phyloP scores from a whole-genome alignment of 148 eudicot species.

The Rhododendron ferrugineum region DNA sequence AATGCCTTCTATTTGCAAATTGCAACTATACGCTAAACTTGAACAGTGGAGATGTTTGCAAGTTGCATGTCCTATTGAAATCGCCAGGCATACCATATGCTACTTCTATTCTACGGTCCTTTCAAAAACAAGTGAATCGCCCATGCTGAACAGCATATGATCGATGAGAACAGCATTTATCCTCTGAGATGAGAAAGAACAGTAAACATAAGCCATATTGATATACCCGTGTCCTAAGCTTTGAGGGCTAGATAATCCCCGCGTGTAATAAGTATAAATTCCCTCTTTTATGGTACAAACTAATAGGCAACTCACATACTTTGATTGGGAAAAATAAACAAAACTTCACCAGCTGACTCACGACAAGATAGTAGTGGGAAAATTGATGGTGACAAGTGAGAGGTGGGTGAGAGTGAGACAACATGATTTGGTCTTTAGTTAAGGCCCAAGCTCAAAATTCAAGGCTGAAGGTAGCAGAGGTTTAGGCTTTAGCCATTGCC shows the following conservation, averaged over 20 bases:
- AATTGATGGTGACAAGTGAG: not conserved
- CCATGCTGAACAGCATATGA: not conserved
- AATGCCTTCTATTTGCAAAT: not conserved
- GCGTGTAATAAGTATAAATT: not conserved
- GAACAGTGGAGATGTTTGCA: not conserved
- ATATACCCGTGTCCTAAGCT: not conserved
- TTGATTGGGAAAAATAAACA: not conserved
- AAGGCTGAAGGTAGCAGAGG: not conserved
- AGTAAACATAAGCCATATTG: not conserved
- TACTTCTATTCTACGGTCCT: not conserved
- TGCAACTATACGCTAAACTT: not conserved
- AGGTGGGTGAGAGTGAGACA: not conserved
- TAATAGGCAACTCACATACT: not conserved
- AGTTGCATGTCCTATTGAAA: not conserved
- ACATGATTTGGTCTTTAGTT: not conserved
- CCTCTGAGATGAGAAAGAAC: not conserved
- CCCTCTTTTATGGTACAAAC: not conserved
- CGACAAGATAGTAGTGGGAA: not conserved
- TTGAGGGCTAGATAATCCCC: not conserved
- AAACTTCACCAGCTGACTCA: constrained; percentile 1
- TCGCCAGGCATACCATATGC: not conserved
- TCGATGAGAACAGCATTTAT: not conserved
- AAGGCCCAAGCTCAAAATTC: not conserved
- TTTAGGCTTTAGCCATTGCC: constrained; percentile 1
- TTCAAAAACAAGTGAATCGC: not conserved